Evolutionary conservation across 345 rosid genomes (phyloP).

Genomic region (Dovyalis caffra): DNA sequence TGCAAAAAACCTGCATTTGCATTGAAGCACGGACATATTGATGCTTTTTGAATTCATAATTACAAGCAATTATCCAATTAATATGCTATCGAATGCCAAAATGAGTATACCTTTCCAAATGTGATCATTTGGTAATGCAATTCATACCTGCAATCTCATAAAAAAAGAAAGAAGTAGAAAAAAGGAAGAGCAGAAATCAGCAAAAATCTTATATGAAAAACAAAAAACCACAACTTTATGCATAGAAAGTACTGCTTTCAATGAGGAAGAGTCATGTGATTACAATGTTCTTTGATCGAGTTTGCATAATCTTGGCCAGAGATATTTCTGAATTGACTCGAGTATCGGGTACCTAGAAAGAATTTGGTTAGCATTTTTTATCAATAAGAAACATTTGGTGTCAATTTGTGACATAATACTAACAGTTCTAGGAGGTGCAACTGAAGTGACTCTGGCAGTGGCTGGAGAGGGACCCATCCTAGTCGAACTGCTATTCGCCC

Average conservation of each 20-base stretch:
- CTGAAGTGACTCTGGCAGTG: constrained; percentile 90
- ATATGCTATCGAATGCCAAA: constrained; percentile 9
- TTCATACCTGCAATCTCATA: constrained; percentile 62
- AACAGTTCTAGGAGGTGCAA: constrained; percentile 89
- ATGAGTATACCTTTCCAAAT: constrained; percentile 77
- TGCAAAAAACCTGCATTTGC: constrained; percentile 84
- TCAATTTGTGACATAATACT: constrained; percentile 30
- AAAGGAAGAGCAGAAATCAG: constrained; percentile 19
- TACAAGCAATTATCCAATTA: not conserved
- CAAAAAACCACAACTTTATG: not conserved
- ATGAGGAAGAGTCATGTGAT: constrained; percentile 23
- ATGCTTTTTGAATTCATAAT: constrained; percentile 4
- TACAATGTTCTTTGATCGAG: constrained; percentile 91
- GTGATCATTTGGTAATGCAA: constrained; percentile 95
- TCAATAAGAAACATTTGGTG: not conserved
- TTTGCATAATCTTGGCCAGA: constrained; percentile 97
- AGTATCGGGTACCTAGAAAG: constrained; percentile 73
- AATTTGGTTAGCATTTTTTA: constrained; percentile 25
- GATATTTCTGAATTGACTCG: constrained; percentile 84
- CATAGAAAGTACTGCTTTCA: not conserved
- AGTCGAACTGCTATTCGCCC: constrained; percentile 95
- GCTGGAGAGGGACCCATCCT: constrained; percentile 97
- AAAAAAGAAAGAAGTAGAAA: too few species aligned
- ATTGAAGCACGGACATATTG: constrained; percentile 16
- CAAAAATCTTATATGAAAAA: constrained; percentile 7